Conservation (phyloP, 1,139 yeast species). For the Keqinozyma sinolaborantium region DNA sequence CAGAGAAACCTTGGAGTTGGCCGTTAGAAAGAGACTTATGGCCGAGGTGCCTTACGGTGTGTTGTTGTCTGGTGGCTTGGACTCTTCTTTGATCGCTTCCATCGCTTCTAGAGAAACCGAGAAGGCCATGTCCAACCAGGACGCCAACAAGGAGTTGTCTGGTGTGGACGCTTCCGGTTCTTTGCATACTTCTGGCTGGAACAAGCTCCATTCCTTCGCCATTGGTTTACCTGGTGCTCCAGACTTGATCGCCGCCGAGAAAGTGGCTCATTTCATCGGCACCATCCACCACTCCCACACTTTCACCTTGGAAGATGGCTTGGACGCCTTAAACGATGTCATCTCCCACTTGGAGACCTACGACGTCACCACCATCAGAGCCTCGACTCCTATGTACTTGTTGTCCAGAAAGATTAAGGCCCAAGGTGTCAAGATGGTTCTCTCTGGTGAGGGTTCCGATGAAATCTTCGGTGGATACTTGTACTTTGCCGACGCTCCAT, state of each 20-base stretch:
- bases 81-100: conserved; percentile 92
- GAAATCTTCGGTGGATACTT: conserved; percentile 98
- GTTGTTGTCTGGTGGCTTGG: conserved; percentile 92
- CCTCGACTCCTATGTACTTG: conserved; percentile 98
- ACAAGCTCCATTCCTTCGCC: conserved; percentile 91
- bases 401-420: conserved; percentile 96
- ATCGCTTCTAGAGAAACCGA: conserved; percentile 96
- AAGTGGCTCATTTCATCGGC: conserved; percentile 93
- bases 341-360: conserved; percentile 94
- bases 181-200: conserved; percentile 75
- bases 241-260: conserved; percentile 92
- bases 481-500: conserved; percentile 96
- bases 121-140: conserved; percentile 73
- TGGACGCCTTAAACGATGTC: conserved; percentile 92
- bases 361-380: conserved; percentile 98
- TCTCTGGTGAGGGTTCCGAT: conserved; percentile 98
- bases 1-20: conserved; percentile 82
- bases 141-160: conserved; percentile 63
- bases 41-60: conserved; percentile 99
- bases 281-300: conserved; percentile 98
- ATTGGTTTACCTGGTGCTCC: conserved; percentile 98
- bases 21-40: conserved; percentile 98
- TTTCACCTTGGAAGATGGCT: conserved; percentile 92
- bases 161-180: conserved; percentile 91
- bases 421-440: conserved; percentile 98